Percentiles rank a stretch among this genome's conserved stretches.
Conservation (phyloP, 768 basidiomycete genomes). For the Collybia sordida region DNA sequence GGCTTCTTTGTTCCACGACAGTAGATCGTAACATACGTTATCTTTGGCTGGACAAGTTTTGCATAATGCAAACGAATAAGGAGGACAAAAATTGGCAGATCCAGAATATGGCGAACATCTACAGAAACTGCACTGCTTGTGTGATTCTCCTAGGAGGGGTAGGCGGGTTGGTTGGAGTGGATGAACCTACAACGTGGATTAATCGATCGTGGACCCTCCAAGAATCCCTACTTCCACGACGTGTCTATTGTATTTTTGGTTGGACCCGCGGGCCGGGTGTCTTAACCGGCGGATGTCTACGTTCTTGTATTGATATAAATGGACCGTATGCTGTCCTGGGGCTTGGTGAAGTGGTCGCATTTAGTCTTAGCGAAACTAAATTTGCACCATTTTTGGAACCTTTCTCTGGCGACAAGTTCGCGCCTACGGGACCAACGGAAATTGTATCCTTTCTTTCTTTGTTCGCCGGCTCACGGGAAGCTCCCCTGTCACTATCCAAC, state of each 20-base stretch:
- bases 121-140: not conserved
- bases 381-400: no score
- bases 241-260: not conserved
- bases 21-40: not conserved
- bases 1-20: not conserved
- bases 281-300: no score
- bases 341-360: not conserved
- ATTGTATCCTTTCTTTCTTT: no score
- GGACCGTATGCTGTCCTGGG: not conserved
- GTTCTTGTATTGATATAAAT: not conserved
- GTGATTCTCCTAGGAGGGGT: constrained; percentile 1
- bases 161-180: not conserved
- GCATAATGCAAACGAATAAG: constrained; percentile 1
- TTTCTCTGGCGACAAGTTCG: no score
- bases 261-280: not conserved
- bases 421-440: no score
- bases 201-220: constrained; percentile 2
- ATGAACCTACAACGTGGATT: constrained; percentile 4
- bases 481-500: no score
- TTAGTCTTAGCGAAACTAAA: no score
- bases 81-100: constrained; percentile 5
- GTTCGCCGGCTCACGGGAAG: no score
- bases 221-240: not conserved
- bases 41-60: constrained; percentile 4
- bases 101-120: not conserved